Base-by-base conservation (phyloP, 129 eudicot species). In the Solidago caesia region DNA sequence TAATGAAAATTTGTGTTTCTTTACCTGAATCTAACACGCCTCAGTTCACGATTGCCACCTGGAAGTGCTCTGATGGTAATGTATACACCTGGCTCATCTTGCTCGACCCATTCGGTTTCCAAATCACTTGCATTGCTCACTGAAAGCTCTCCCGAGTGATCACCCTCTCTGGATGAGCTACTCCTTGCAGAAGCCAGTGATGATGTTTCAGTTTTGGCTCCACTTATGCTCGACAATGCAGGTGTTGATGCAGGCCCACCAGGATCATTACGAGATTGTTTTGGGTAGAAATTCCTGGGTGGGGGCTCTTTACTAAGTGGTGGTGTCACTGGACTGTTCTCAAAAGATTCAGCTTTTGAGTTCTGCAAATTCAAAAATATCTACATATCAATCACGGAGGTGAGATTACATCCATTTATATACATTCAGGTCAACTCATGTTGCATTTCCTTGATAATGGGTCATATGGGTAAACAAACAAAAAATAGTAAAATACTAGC, bases 81-180 rank as follows among this genome's bases (percentile, higher is more conserved):
- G 84, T 94, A 94, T 42, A 94, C 98, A 16, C 98, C 98, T 55
- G 98, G 97, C 65, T 86, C 96, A 55, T 94, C 98, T 75, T 94
- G 89, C 73, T 94, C 98, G 39, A 94, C 92, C 98, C 98, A 94
- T 82, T 94, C 96, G 44, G 92, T 83, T 77, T 93, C 96, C 84
- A 93, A 16, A 68, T 93, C 98, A 85, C 96, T 93, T 4, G 96
- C 96, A 77, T 89, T 92, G 80, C 98, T 88, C 45, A 86, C 80
- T 13, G 96, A 93, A 44, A 86, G 92, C 61, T 88, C 98, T 75
- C 94, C 96, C 3, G 96, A 92, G 81, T 76, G 88, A 75, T 92
- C 96, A 21, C 68, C 75, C 63, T 85, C 97, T 63, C 96, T 82
- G 49, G 87, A 84, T 67, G 96, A 90, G 68, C 87, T 88, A 68